Evolutionary conservation across 2,329 filamentous ascomycete genomes (phyloP).

Genomic region (Monilinia fructigena): DNA sequence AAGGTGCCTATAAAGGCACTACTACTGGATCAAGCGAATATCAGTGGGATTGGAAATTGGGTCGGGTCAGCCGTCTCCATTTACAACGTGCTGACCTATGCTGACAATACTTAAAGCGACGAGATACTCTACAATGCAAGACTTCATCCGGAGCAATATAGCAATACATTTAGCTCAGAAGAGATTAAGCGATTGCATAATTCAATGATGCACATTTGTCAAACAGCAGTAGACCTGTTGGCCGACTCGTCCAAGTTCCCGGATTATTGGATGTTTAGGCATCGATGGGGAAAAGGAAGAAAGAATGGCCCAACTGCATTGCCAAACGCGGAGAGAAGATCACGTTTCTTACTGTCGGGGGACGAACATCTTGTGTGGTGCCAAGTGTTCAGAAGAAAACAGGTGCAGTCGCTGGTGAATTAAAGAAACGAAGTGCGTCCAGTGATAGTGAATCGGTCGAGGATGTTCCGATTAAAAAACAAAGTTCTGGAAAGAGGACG

Average conservation of each 20-base stretch:
- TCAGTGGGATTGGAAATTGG: slow-evolving; percentile 96
- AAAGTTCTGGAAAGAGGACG: slow-evolving; percentile 20
- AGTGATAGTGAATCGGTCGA: slow-evolving; percentile 44
- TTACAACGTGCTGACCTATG: neutral
- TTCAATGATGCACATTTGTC: slow-evolving; percentile 74
- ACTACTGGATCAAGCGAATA: slow-evolving; percentile 80
- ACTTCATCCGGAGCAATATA: slow-evolving; percentile 91
- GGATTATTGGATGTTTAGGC: slow-evolving; percentile 80
- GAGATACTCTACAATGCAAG: slow-evolving; percentile 88
- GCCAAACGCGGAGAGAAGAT: slow-evolving; percentile 83
- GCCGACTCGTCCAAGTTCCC: slow-evolving; percentile 85
- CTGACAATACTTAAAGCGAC: slow-evolving; percentile 51
- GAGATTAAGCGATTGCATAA: slow-evolving; percentile 72
- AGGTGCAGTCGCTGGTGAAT: slow-evolving; percentile 35
- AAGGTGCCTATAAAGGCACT: slow-evolving; percentile 87
- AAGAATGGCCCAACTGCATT: slow-evolving; percentile 65
- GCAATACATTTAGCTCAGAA: slow-evolving; percentile 70
- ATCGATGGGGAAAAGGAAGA: slow-evolving; percentile 87
- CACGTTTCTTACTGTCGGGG: slow-evolving; percentile 83
- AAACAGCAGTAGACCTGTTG: slow-evolving; percentile 72
- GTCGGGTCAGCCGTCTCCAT: slow-evolving; percentile 59
- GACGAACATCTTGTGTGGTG: slow-evolving; percentile 86
- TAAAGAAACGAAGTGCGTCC: slow-evolving; percentile 39
- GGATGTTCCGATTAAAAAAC: slow-evolving; percentile 7
- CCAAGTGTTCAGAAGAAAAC: slow-evolving; percentile 81